A percentile compares a stretch with the other conserved stretches of the same genome.
phyloP scores from a whole-genome alignment of 2,329 filamentous ascomycete genomes.

The Acephala macrosclerotiorum region DNA sequence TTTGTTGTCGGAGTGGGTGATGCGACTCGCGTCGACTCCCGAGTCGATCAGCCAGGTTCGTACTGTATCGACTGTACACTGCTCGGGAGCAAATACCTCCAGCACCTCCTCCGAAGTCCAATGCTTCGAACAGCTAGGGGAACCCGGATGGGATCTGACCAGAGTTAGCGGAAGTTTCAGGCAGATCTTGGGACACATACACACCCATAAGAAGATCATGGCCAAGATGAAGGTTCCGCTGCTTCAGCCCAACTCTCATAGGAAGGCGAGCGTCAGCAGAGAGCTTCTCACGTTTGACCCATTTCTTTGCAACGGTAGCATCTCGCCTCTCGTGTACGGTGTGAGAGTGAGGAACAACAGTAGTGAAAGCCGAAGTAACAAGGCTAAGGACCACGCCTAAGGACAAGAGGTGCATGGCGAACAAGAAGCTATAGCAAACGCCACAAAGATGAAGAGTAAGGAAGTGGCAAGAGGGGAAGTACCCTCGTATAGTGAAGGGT shows the following conservation, averaged over 20 bases:
- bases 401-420: background rate
- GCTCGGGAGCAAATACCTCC: slow-evolving; percentile 44
- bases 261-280: slow-evolving; percentile 44
- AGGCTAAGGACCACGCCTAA: background rate
- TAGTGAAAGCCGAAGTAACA: background rate
- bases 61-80: slow-evolving; percentile 40
- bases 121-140: slow-evolving; percentile 32
- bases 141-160: slow-evolving; percentile 35
- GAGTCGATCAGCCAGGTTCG: slow-evolving; percentile 44
- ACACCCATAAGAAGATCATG: slow-evolving; percentile 51
- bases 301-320: slow-evolving; percentile 22
- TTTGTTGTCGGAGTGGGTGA: slow-evolving; percentile 44
- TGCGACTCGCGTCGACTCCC: slow-evolving; percentile 42
- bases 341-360: slow-evolving; percentile 21
- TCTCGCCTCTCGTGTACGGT: slow-evolving; percentile 34
- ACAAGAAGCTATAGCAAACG: background rate
- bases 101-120: slow-evolving; percentile 32
- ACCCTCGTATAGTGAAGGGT: background rate
- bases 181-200: slow-evolving; percentile 14
- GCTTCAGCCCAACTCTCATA: slow-evolving; percentile 53
- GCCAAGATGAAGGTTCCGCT: slow-evolving; percentile 52
- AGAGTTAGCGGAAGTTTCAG: background rate
- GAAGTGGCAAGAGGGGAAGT: background rate
- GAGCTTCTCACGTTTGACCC: slow-evolving; percentile 32
- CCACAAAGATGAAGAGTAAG: background rate